These are phyloP conservation scores for Podospora australis DNA, from an alignment of 495 filamentous ascomycete species.

Conservation along the genomic window DNA sequence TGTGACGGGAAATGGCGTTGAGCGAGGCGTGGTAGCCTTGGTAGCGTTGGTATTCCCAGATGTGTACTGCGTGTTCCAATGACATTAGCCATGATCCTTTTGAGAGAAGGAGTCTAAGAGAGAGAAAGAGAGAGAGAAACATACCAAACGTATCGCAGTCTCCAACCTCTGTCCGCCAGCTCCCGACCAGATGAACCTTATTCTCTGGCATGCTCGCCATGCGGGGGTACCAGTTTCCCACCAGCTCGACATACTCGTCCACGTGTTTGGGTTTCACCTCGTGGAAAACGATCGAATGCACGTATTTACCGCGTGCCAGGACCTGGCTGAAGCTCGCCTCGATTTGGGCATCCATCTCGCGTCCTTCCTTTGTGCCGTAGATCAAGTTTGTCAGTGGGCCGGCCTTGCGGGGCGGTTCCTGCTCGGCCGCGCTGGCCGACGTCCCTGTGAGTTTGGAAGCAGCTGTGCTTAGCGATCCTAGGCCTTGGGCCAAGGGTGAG, in stretches of 20 bases:
- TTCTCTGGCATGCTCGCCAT: constrained; percentile 77
- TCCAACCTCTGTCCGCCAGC: constrained; percentile 97
- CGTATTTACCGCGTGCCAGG: constrained; percentile 92
- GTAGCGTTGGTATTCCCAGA: constrained; percentile 99
- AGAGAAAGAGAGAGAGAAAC: too few species aligned
- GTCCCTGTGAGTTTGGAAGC: constrained; percentile 39
- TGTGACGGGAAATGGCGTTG: constrained; percentile 70
- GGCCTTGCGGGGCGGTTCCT: constrained; percentile 40
- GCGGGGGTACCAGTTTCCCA: constrained; percentile 86
- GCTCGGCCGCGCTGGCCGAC: constrained; percentile 37
- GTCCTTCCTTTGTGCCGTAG: constrained; percentile 92
- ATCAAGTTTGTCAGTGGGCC: constrained; percentile 65
- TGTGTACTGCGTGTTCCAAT: constrained; percentile 62
- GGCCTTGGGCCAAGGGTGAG: constrained; percentile 34
- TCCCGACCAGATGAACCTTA: constrained; percentile 91
- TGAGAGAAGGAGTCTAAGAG: too few species aligned
- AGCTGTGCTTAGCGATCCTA: constrained; percentile 59
- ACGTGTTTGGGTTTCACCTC: constrained; percentile 92
- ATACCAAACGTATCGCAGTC: constrained; percentile 96
- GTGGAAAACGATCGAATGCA: constrained; percentile 96
- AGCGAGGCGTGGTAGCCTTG: constrained; percentile 91
- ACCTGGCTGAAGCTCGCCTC: constrained; percentile 92
- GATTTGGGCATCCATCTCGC: constrained; percentile 87
- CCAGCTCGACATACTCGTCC: constrained; percentile 86
- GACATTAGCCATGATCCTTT: background rate